phyloP scores from a whole-genome alignment of 1,284 basidiomycete genomes.

The Austroboletus niveus region DNA sequence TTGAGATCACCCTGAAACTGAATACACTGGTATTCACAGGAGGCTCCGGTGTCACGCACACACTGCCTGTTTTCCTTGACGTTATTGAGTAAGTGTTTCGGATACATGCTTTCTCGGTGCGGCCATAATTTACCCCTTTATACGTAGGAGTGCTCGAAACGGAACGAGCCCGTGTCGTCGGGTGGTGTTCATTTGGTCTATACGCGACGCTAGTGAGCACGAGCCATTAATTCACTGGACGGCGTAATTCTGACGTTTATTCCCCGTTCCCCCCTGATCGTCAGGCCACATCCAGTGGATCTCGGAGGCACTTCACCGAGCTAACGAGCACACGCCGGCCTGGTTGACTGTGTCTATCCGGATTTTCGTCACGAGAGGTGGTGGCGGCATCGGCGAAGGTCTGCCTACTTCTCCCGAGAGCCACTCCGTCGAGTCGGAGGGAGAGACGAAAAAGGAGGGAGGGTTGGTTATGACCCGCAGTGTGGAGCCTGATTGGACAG shows the following conservation, averaged over 20 bases:
- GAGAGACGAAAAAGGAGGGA: conserved; percentile 10
- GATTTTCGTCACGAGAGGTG: conserved; percentile 31
- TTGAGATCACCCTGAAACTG: not conserved
- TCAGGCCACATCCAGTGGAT: conserved; percentile 36
- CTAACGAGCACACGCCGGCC: conserved; percentile 19
- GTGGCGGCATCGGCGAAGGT: not conserved
- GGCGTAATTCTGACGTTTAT: not conserved
- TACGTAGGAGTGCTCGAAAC: conserved; percentile 27
- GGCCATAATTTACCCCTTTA: not conserved
- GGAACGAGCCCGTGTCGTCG: conserved; percentile 23
- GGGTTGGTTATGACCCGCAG: not conserved
- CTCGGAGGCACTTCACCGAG: conserved; percentile 28
- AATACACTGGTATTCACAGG: conserved; percentile 23
- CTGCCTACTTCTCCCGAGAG: not conserved
- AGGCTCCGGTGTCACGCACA: conserved; percentile 43
- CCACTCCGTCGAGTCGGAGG: conserved; percentile 10
- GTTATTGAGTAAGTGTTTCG: conserved; percentile 34
- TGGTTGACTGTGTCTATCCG: conserved; percentile 33
- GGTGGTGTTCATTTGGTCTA: conserved; percentile 39
- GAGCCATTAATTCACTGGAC: not conserved
- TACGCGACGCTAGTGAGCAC: conserved; percentile 37
- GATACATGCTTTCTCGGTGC: no score
- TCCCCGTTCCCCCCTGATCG: not conserved
- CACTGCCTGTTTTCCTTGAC: conserved; percentile 39
- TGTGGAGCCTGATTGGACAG: conserved; percentile 1